phyloP scores from a whole-genome alignment of 1,284 basidiomycete genomes.

The Ustilago shanxiensis region DNA sequence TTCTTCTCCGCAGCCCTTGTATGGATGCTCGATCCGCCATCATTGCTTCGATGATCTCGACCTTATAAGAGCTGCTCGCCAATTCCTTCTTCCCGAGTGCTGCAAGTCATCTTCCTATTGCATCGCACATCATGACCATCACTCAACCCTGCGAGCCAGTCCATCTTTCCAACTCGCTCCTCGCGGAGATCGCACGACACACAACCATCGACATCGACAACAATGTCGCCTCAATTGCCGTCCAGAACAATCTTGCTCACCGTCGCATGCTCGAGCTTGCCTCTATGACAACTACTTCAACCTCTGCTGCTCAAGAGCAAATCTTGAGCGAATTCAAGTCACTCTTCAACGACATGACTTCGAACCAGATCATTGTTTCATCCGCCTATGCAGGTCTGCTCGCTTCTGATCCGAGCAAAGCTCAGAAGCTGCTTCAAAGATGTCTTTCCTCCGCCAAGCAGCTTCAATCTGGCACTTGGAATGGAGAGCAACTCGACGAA shows the following conservation, averaged over 20 bases:
- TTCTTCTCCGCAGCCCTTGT: conserved; percentile 12
- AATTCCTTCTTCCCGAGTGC: neutral
- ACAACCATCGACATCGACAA: conserved; percentile 35
- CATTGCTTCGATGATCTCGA: neutral
- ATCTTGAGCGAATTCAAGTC: conserved; percentile 21
- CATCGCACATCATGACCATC: conserved; percentile 14
- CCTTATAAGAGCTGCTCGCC: too few species aligned
- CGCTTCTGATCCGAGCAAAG: conserved; percentile 5
- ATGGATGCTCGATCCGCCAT: neutral
- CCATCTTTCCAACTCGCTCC: conserved; percentile 32
- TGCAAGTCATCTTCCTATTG: neutral
- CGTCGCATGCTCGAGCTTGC: conserved; percentile 31
- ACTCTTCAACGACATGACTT: conserved; percentile 35
- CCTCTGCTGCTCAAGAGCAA: conserved; percentile 7
- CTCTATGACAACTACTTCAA: neutral
- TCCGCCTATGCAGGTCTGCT: conserved; percentile 8
- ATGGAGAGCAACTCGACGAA: conserved; percentile 8
- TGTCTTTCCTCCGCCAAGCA: conserved; percentile 16
- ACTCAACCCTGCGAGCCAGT: conserved; percentile 5
- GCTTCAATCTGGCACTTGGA: conserved; percentile 14
- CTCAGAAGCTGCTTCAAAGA: conserved; percentile 12
- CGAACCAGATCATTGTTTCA: conserved; percentile 35
- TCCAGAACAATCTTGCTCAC: conserved; percentile 31
- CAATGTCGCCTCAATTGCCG: conserved; percentile 27
- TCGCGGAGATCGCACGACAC: conserved; percentile 15